These are phyloP conservation scores for Elsinoe perseae DNA, from an alignment of 2,329 filamentous ascomycete species.

Conservation along the genomic window DNA sequence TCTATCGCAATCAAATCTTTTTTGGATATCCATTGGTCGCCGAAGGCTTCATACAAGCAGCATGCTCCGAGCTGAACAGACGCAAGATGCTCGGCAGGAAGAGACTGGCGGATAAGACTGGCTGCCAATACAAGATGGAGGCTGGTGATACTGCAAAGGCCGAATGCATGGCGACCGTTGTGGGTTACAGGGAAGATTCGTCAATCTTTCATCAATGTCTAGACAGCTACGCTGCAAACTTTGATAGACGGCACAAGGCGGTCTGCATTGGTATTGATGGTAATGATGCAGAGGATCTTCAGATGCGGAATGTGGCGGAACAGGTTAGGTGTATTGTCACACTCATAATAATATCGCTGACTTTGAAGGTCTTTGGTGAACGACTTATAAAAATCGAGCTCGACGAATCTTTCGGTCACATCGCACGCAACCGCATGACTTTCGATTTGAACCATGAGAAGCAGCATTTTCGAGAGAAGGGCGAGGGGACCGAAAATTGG, in stretches of 20 bases:
- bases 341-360: background rate
- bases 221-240: slow-evolving; percentile 3
- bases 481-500: background rate
- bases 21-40: background rate
- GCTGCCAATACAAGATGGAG: background rate
- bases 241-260: background rate
- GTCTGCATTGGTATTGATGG: slow-evolving; percentile 7
- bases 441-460: background rate
- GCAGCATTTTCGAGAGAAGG: background rate
- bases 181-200: background rate
- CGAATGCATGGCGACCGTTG: background rate
- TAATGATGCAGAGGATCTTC: background rate
- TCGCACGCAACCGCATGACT: background rate
- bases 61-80: background rate
- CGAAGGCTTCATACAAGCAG: background rate
- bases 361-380: background rate
- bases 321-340: background rate
- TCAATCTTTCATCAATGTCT: background rate
- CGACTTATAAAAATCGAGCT: background rate
- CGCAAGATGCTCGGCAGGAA: background rate
- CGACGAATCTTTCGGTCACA: background rate
- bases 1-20: background rate
- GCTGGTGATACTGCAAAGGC: background rate
- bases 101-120: background rate
- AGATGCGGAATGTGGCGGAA: background rate